These are phyloP conservation scores for Xylariaceae sp. DNA, from an alignment of 2,329 filamentous ascomycete species.

Conservation along the genomic window DNA sequence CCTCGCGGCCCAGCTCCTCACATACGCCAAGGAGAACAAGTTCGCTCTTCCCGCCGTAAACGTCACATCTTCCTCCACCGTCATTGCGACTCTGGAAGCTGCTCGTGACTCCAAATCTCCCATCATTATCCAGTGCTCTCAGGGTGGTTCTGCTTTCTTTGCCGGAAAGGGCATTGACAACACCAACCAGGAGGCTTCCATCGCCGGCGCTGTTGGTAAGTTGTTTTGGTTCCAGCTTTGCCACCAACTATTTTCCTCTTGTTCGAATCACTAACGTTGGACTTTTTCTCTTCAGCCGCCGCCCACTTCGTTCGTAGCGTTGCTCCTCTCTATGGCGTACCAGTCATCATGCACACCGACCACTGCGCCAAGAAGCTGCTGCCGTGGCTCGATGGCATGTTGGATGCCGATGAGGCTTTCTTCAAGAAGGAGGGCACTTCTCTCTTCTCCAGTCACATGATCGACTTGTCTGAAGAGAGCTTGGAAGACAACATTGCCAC, in stretches of 20 bases:
- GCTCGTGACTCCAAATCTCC: conserved; percentile 88
- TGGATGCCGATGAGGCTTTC: conserved; percentile 62
- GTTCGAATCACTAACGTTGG: conserved; percentile 4
- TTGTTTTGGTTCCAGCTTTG: neutral
- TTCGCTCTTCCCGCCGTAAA: conserved; percentile 92
- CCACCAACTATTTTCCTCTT: neutral
- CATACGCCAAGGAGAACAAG: conserved; percentile 56
- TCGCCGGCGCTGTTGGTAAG: conserved; percentile 69
- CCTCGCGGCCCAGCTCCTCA: conserved; percentile 16
- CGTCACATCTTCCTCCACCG: conserved; percentile 88
- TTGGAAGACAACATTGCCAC: conserved; percentile 90
- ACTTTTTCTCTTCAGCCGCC: conserved; percentile 50
- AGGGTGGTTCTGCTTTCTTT: conserved; percentile 92
- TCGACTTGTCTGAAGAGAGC: conserved; percentile 85
- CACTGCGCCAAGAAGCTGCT: conserved; percentile 99
- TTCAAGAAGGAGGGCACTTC: conserved; percentile 93
- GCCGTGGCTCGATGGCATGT: conserved; percentile 94
- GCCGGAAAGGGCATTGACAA: conserved; percentile 88
- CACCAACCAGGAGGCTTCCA: conserved; percentile 77
- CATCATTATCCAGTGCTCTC: conserved; percentile 88
- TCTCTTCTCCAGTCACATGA: conserved; percentile 97
- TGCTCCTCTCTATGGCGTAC: conserved; percentile 82
- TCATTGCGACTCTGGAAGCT: conserved; percentile 86
- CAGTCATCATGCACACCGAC: conserved; percentile 93
- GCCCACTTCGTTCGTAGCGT: conserved; percentile 92